Conservation (phyloP, 2,329 filamentous ascomycete species). For the Ophiostoma novo-ulmi region DNA sequence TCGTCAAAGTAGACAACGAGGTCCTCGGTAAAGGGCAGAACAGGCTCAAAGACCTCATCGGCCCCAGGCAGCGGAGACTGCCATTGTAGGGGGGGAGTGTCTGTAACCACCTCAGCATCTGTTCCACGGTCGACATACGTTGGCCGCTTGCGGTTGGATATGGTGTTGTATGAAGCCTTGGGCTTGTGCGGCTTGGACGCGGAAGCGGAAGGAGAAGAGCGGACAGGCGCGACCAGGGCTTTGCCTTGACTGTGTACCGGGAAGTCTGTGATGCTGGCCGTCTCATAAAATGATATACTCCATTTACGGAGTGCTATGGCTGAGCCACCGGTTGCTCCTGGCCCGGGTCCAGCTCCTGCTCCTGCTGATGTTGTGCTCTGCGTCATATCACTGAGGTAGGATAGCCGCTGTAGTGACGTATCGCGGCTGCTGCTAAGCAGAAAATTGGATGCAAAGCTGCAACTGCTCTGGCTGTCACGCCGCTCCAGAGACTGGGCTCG, state of each 20-base stretch:
- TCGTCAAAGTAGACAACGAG: conserved; percentile 51
- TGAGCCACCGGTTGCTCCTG: neutral
- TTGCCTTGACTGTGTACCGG: neutral
- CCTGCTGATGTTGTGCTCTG: neutral
- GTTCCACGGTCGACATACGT: conserved; percentile 40
- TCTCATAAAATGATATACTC: neutral
- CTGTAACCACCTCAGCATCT: conserved; percentile 30
- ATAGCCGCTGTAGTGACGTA: conserved; percentile 20
- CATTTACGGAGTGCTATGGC: neutral
- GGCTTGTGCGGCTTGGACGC: neutral
- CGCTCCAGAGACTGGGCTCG: conserved; percentile 23
- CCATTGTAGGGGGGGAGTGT: conserved; percentile 25
- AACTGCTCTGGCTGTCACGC: neutral
- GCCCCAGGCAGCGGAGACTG: neutral
- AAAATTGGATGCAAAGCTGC: conserved; percentile 19
- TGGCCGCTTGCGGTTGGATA: conserved; percentile 8
- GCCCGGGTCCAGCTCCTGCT: neutral
- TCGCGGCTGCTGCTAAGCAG: conserved; percentile 25
- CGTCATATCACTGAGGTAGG: conserved; percentile 16
- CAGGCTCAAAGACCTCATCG: conserved; percentile 35
- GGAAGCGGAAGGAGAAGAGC: neutral
- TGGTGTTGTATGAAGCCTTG: neutral
- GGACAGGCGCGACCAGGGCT: neutral
- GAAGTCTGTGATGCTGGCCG: conserved; percentile 16
- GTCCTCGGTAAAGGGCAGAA: conserved; percentile 52